Evolutionary conservation across 2,329 filamentous ascomycete species (phyloP).

Genomic region (Setomelanomma holmii): DNA sequence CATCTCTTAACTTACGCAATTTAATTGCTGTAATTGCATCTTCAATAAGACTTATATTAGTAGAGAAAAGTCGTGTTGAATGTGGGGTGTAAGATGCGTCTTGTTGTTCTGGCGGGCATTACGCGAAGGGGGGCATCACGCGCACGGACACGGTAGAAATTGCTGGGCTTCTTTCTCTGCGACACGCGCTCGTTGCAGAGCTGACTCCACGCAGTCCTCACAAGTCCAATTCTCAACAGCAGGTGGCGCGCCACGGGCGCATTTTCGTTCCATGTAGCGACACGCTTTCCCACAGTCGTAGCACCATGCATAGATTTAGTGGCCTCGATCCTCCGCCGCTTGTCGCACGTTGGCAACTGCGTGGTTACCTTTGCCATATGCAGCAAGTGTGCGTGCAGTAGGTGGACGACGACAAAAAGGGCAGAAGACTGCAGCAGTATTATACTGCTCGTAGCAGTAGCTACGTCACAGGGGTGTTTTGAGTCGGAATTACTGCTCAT

Average conservation of each 20-base stretch:
- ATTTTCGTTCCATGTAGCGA: constrained; percentile 53
- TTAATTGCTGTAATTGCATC: no score
- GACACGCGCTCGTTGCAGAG: constrained; percentile 23
- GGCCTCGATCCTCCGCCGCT: constrained; percentile 52
- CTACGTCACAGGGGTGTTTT: no score
- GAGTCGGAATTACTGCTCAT: no score
- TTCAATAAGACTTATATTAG: no score
- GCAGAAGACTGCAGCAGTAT: constrained; percentile 57
- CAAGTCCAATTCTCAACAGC: constrained; percentile 53
- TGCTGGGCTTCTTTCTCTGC: constrained; percentile 16
- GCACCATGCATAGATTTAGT: constrained; percentile 61
- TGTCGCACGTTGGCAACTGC: constrained; percentile 48
- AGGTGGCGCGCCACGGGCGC: constrained; percentile 51
- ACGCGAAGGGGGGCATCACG: no score
- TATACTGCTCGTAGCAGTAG: constrained; percentile 53
- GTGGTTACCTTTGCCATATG: constrained; percentile 47
- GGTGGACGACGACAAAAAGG: constrained; percentile 60
- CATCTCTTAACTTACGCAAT: no score
- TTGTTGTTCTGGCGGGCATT: no score
- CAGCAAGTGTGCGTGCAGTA: constrained; percentile 45
- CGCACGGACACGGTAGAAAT: constrained; percentile 2
- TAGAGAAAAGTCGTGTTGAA: no score
- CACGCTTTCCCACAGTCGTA: constrained; percentile 52
- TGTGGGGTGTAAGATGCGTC: no score
- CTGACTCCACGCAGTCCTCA: constrained; percentile 40